Conservation (phyloP, 164 flowering plant species). For the Sextonia rubra region DNA sequence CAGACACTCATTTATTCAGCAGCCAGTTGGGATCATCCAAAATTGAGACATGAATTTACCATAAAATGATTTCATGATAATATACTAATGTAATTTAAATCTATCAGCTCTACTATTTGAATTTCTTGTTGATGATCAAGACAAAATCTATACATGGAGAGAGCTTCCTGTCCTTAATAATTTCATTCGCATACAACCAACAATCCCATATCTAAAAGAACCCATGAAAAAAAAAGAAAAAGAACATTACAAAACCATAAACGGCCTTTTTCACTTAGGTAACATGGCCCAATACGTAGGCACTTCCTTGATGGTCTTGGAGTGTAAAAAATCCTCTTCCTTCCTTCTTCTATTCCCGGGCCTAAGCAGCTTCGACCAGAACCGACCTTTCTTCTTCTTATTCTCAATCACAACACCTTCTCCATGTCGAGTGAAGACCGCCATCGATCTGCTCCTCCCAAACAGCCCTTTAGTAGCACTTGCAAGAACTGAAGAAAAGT, state of each 20-base stretch:
- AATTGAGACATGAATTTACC: too few relatives aligned
- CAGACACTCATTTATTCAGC: too few relatives aligned
- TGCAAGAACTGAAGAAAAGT: neutral
- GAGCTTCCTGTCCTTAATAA: neutral
- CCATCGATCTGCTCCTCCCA: conserved; percentile 42
- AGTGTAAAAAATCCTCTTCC: conserved; percentile 14
- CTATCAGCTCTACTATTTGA: too few relatives aligned
- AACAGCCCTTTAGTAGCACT: conserved; percentile 16
- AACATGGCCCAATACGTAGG: neutral
- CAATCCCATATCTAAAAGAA: neutral
- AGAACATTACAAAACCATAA: neutral
- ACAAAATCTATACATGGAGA: too few relatives aligned
- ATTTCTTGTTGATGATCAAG: too few relatives aligned
- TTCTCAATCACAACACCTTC: conserved; percentile 2
- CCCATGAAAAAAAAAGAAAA: neutral
- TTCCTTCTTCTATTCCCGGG: conserved; percentile 12
- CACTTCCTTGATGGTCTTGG: conserved; percentile 17
- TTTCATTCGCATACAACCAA: neutral
- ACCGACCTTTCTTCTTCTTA: conserved; percentile 37
- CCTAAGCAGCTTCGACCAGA: conserved; percentile 43
- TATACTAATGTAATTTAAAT: too few relatives aligned
- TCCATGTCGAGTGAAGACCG: conserved; percentile 18
- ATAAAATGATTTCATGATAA: too few relatives aligned
- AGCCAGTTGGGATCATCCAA: too few relatives aligned
- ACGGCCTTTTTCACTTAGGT: neutral